Evolutionary conservation across 1,284 basidiomycete species (phyloP).

Genomic region (Sanghuangporus baumii): DNA sequence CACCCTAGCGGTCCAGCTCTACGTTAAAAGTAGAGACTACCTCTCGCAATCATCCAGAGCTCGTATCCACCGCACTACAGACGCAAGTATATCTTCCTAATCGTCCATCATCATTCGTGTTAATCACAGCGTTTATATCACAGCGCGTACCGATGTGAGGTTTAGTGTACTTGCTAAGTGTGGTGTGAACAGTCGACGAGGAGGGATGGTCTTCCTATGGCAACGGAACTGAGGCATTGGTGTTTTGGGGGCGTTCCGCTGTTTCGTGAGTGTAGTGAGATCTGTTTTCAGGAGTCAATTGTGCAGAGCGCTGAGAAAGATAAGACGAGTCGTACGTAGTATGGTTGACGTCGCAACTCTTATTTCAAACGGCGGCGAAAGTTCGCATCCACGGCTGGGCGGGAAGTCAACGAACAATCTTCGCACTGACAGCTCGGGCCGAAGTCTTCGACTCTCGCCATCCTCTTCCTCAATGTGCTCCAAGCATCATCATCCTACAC

Average conservation of each 20-base stretch:
- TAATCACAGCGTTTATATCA: slow-evolving; percentile 55
- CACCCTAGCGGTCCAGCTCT: too few relatives aligned
- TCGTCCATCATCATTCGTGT: slow-evolving; percentile 42
- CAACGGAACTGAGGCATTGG: slow-evolving; percentile 60
- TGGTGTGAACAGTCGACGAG: slow-evolving; percentile 36
- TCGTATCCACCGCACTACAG: slow-evolving; percentile 12
- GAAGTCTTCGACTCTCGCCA: slow-evolving; percentile 36
- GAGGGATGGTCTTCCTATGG: slow-evolving; percentile 34
- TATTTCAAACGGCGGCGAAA: slow-evolving; percentile 35
- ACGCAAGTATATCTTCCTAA: slow-evolving; percentile 9
- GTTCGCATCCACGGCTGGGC: slow-evolving; percentile 52
- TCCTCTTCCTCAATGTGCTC: slow-evolving; percentile 50
- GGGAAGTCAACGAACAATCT: slow-evolving; percentile 34
- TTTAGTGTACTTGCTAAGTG: slow-evolving; percentile 58
- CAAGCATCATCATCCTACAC: slow-evolving; percentile 44
- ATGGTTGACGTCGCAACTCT: slow-evolving; percentile 26
- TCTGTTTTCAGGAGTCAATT: not conserved
- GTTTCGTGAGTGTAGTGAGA: slow-evolving; percentile 33
- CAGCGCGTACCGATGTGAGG: slow-evolving; percentile 69
- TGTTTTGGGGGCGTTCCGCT: slow-evolving; percentile 68
- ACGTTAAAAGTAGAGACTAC: not conserved
- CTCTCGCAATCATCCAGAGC: not conserved
- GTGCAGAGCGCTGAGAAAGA: not conserved
- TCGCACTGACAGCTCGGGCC: slow-evolving; percentile 38
- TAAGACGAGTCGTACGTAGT: slow-evolving; percentile 21